These are phyloP conservation scores for thale cress (Arabidopsis thaliana) DNA, from an alignment of 345 rosid species.

Conservation along the genomic window DNA sequence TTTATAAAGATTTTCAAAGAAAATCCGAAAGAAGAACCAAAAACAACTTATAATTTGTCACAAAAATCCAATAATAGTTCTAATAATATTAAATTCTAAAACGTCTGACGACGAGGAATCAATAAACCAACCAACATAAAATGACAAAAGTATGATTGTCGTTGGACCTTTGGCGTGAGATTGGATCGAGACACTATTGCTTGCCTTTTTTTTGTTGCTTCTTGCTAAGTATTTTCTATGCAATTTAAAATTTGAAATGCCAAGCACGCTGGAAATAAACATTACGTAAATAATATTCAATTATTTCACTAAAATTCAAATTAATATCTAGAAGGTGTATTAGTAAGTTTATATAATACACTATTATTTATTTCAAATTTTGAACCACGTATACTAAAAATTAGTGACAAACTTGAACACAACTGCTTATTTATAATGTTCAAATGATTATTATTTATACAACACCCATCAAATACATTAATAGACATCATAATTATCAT, in stretches of 20 bases:
- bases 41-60: background rate
- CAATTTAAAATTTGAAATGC: background rate
- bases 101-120: background rate
- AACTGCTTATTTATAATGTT: conserved; percentile 2
- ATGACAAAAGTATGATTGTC: conserved; percentile 2
- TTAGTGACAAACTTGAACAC: background rate
- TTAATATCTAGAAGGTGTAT: background rate
- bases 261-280: background rate
- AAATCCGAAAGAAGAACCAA: background rate
- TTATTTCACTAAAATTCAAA: background rate
- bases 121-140: background rate
- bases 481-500: conserved; percentile 11
- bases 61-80: background rate
- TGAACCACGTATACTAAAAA: background rate
- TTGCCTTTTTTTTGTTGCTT: background rate
- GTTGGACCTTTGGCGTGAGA: background rate
- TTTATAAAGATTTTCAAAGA: background rate
- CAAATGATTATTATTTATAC: conserved; percentile 13
- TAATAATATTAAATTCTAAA: background rate
- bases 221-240: background rate
- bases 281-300: background rate
- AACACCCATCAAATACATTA: conserved; percentile 22
- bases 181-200: conserved; percentile 4
- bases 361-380: background rate
- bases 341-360: background rate